Evolutionary conservation across 1,284 basidiomycete species (phyloP).

Genomic region (Puccinia horiana): DNA sequence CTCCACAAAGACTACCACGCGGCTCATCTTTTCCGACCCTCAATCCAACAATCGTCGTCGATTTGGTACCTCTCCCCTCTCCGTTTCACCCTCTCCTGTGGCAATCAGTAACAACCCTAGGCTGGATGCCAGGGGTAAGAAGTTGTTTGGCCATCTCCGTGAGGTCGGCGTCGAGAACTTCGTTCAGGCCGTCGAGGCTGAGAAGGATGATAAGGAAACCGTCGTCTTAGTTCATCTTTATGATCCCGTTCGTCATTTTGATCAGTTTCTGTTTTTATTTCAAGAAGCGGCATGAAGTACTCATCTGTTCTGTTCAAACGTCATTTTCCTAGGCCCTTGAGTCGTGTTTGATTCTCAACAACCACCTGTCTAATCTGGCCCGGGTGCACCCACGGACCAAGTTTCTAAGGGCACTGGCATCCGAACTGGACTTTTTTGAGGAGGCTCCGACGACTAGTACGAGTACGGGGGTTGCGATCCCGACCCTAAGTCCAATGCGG

Average conservation of each 20-base stretch:
- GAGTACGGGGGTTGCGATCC: constrained; percentile 57
- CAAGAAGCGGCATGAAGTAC: not conserved
- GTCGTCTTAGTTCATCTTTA: constrained; percentile 82
- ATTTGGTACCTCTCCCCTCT: not conserved
- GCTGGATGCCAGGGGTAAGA: constrained; percentile 60
- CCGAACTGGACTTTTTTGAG: constrained; percentile 73
- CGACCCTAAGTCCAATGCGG: not conserved
- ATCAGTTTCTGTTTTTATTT: not conserved
- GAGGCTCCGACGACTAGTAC: constrained; percentile 60
- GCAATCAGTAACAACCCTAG: not conserved
- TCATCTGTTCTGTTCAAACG: constrained; percentile 5
- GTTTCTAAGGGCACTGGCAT: constrained; percentile 73
- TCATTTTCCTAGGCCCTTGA: constrained; percentile 52
- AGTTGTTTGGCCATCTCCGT: constrained; percentile 73
- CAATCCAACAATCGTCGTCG: not conserved
- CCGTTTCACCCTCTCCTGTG: not conserved
- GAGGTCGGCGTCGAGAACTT: constrained; percentile 76
- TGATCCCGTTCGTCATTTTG: constrained; percentile 67
- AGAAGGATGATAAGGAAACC: constrained; percentile 64
- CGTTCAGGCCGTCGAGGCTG: constrained; percentile 67
- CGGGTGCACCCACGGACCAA: constrained; percentile 71
- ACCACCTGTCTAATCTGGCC: constrained; percentile 69
- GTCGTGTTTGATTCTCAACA: constrained; percentile 69
- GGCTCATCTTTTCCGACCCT: not conserved
- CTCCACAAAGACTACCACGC: constrained; percentile 10